A percentile compares a stretch with the other conserved stretches of the same genome.
Evolutionary conservation across 306 rosid species (phyloP).

Genomic region (Senna siamea): DNA sequence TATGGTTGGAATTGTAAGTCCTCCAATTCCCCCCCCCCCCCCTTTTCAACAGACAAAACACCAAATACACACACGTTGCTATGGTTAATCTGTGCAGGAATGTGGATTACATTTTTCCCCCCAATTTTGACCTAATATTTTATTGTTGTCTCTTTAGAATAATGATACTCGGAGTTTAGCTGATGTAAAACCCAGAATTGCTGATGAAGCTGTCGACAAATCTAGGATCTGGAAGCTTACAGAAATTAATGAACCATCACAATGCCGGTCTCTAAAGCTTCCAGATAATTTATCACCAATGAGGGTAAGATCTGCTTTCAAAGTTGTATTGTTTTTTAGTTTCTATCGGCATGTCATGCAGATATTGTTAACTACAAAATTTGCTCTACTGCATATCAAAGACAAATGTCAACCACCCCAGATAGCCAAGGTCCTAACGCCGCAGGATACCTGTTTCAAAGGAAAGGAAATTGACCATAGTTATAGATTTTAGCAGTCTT

Average conservation of each 20-base stretch:
- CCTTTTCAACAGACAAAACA: too few species aligned
- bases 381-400: neutral
- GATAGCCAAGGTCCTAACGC: conserved; percentile 1
- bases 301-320: conserved; percentile 63
- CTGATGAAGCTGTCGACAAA: conserved; percentile 80
- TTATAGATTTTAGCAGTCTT: neutral
- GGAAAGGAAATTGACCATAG: conserved; percentile 23
- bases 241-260: conserved; percentile 79
- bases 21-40: neutral
- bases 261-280: conserved; percentile 88
- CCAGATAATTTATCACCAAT: conserved; percentile 75
- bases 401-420: neutral
- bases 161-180: conserved; percentile 78
- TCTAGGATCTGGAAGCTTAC: conserved; percentile 91
- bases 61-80: neutral
- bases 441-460: neutral
- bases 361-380: neutral
- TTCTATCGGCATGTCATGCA: conserved; percentile 23
- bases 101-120: conserved; percentile 25
- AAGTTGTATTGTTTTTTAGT: conserved; percentile 23
- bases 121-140: conserved; percentile 31
- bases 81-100: conserved; percentile 29
- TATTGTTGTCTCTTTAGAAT: conserved; percentile 60
- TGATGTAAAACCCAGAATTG: conserved; percentile 91
- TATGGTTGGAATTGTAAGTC: conserved; percentile 86